A percentile compares a stretch with the other conserved stretches of the same genome.
These are phyloP conservation scores for Blastomyces silverae DNA, from an alignment of 2,329 filamentous ascomycete genomes.

Conservation along the genomic window DNA sequence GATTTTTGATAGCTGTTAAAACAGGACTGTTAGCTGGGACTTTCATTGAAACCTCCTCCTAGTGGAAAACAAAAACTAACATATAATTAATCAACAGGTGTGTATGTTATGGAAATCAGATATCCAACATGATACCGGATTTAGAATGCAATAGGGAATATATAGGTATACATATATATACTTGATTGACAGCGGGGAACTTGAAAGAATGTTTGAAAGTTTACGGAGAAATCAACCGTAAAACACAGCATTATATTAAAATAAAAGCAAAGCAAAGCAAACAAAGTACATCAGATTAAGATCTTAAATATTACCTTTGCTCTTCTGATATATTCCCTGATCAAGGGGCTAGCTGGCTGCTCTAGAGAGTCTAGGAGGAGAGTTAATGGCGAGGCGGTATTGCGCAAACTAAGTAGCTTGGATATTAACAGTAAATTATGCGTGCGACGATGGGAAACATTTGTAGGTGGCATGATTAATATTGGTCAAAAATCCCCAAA, in stretches of 20 bases:
- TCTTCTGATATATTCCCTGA: conserved; percentile 66
- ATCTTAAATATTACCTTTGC: conserved; percentile 53
- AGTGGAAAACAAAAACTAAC: not conserved
- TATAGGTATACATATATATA: not conserved
- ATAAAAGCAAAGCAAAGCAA: not conserved
- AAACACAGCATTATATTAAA: not conserved
- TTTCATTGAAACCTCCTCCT: not conserved
- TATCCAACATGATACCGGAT: not conserved
- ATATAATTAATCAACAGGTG: not conserved
- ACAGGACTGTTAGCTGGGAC: conserved; percentile 2
- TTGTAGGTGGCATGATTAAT: conserved; percentile 32
- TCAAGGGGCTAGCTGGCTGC: conserved; percentile 64
- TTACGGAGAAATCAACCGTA: not conserved
- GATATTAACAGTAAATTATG: conserved; percentile 80
- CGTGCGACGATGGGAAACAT: conserved; percentile 60
- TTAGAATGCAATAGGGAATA: not conserved
- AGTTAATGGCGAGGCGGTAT: conserved; percentile 78
- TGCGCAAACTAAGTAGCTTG: conserved; percentile 69
- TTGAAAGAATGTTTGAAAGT: not conserved
- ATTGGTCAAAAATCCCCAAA: conserved; percentile 16
- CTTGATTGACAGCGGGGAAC: not conserved
- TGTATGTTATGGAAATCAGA: not conserved
- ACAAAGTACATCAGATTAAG: conserved; percentile 1
- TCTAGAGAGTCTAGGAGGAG: conserved; percentile 78
- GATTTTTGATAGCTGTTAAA: conserved; percentile 47